Base-by-base conservation (phyloP, 1,284 basidiomycete genomes). In the Bjerkandera adusta region DNA sequence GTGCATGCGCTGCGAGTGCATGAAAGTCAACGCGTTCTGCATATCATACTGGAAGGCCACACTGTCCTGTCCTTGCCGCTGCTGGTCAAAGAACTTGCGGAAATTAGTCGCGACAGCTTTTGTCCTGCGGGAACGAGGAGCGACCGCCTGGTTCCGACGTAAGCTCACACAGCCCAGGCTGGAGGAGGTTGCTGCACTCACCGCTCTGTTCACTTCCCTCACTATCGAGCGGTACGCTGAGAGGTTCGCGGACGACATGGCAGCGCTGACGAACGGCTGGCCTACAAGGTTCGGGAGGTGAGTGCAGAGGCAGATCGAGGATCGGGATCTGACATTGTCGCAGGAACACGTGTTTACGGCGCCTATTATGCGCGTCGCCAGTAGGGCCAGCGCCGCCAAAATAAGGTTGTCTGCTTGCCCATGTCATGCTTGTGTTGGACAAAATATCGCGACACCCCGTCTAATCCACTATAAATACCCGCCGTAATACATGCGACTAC, bases 11-110 rank as follows among this genome's bases (percentile, higher is more conserved):
- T 92, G 86, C 7, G 89, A 79, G 30, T 72, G 69, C 62, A 96
- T 61, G 62, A 94, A 93, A 5, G 83, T 74, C 36, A 83, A 68
- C 0, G 81, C 75, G 62, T 92, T 86, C 49, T 80, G 67, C 36
- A 87, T 65, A 52, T 85, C 82, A 15, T 70, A 65, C 30, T 67
- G 50, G 65, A 73, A 61, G 25, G 56, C 52, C 33, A 24, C n/a
- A 39, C 61, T 53, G 29, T 50, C 45, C 22, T 64, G 52, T 2
- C 57, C 51, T 25, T 58, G 49, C 33, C 65, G 58, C 30, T 63
- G 64, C 48, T 68, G 64, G 49, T 79, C 76, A 33, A 85, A 76
- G 40, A 92, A 60, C 0, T 67, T 59, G 20, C 89, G 83, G 47
- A 91, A 72, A 57, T 77, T 77, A 25, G 66, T 58, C 1, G 70